Base-by-base conservation (phyloP, 495 filamentous ascomycete species). In the Aspergillus leporis region DNA sequence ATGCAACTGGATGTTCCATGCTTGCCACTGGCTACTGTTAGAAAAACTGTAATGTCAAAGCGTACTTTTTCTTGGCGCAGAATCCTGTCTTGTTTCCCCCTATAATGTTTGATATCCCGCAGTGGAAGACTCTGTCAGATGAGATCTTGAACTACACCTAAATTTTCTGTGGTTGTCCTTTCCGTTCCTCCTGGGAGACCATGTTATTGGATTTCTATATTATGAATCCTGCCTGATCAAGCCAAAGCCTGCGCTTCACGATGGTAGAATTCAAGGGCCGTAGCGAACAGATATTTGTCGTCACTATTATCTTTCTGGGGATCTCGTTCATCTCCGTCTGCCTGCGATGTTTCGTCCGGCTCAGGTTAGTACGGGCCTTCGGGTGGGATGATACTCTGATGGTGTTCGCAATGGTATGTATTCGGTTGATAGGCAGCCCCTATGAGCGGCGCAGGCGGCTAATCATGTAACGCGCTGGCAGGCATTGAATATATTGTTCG, bases 331-430 rank as follows among this genome's bases (percentile, higher is more conserved):
- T 76, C 48, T 57, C 71, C 0, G 74, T 78, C 3, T 67, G 67
- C 25, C 60, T 78, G 22, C 65, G 75, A 75, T 74, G 73, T 46
- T 77, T 77, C 53, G 75, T 78, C 31, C 69, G 75, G 7, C 43
- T 78, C 23, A 66, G 60, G 38, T 51, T 78, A 8, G 71, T 78
- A 54, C 72, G 65, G 59, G 71, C 73, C 18, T 78, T 77, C 60
- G 75, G 75, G 12, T 78, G 74, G 74, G 75, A 78, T 71, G 75
- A 78, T 68, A 55, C 59, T 2, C 41, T 75, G 34, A 78, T 78
- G 74, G 70, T 76, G 3, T 67, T 70, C 53, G 74, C 75, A 21
- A 75, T 76, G 75, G 70, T 75, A 70, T 66, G 55, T 61, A 7
- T 32, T 51, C 40, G 28, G 7, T 49, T 25, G 30, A n/a, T 41